Conservation (phyloP, 345 rosid species). For the Lepidium didymum region DNA sequence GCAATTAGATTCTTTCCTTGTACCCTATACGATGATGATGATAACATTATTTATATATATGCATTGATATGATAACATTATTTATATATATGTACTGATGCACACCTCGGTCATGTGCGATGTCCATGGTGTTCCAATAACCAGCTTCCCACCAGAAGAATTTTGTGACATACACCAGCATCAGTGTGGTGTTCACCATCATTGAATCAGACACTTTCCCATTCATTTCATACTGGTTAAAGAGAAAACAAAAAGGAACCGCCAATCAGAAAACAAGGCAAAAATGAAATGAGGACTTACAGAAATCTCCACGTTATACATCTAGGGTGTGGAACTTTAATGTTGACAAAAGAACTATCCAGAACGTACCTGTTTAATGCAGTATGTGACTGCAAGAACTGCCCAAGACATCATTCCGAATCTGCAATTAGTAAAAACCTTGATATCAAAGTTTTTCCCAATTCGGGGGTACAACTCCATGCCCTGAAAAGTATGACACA, state of each 20-base stretch:
- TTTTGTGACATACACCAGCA: conserved; percentile 83
- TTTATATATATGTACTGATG: neutral
- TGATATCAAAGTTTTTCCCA: conserved; percentile 92
- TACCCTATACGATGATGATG: neutral
- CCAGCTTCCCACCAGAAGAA: conserved; percentile 99
- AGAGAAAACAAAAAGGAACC: neutral
- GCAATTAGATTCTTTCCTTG: neutral
- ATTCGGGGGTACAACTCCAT: conserved; percentile 98
- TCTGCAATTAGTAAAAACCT: conserved; percentile 96
- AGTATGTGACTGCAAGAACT: conserved; percentile 95
- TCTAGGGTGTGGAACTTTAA: neutral
- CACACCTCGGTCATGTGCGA: conserved; percentile 97
- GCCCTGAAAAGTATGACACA: conserved; percentile 51
- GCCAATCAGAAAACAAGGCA: neutral
- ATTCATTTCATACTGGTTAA: conserved; percentile 66
- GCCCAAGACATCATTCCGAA: conserved; percentile 99
- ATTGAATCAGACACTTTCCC: conserved; percentile 87
- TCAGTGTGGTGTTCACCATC: conserved; percentile 86
- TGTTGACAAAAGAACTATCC: neutral
- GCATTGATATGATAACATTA: neutral
- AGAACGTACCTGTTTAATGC: conserved; percentile 83
- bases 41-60: neutral
- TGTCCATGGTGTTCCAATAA: conserved; percentile 97
- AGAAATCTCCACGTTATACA: neutral
- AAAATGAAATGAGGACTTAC: neutral